Evolutionary conservation across 2,329 filamentous ascomycete genomes (phyloP).

Genomic region (Fusarium irregulare): DNA sequence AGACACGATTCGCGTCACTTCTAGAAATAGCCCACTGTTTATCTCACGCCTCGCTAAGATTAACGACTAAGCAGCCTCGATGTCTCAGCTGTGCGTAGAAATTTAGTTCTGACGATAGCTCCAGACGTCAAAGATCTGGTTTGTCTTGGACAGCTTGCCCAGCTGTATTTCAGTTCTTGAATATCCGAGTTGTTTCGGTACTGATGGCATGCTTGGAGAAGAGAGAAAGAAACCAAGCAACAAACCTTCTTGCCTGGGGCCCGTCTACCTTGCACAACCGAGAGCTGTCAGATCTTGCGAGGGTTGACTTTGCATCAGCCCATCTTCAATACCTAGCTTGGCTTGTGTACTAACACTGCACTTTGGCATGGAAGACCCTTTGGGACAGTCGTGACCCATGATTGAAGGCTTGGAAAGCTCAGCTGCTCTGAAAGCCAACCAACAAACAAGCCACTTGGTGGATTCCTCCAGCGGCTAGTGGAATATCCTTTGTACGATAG

Average conservation of each 20-base stretch:
- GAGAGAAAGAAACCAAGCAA: neutral
- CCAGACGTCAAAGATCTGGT: neutral
- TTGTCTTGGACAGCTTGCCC: neutral
- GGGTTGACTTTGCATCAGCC: constrained; percentile 39
- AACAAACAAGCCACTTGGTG: constrained; percentile 6
- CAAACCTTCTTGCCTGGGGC: constrained; percentile 17
- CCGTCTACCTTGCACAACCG: constrained; percentile 5
- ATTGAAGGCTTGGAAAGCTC: neutral
- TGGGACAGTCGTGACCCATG: neutral
- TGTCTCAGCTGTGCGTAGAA: constrained; percentile 22
- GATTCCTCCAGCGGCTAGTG: constrained; percentile 17
- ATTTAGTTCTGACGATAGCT: neutral
- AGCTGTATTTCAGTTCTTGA: neutral
- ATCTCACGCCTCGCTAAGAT: constrained; percentile 26
- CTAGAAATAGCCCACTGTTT: constrained; percentile 10
- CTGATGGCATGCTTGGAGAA: neutral
- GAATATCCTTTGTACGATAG: constrained; percentile 4
- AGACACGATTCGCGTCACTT: constrained; percentile 5
- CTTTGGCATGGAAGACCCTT: constrained; percentile 25
- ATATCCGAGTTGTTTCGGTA: neutral
- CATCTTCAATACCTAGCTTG: constrained; percentile 36
- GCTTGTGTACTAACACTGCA: constrained; percentile 19
- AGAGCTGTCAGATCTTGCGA: constrained; percentile 14
- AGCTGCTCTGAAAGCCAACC: neutral
- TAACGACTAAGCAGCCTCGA: constrained; percentile 30